Base-by-base conservation (phyloP, 257 asterid species). In the Nicotiana attenuata region DNA sequence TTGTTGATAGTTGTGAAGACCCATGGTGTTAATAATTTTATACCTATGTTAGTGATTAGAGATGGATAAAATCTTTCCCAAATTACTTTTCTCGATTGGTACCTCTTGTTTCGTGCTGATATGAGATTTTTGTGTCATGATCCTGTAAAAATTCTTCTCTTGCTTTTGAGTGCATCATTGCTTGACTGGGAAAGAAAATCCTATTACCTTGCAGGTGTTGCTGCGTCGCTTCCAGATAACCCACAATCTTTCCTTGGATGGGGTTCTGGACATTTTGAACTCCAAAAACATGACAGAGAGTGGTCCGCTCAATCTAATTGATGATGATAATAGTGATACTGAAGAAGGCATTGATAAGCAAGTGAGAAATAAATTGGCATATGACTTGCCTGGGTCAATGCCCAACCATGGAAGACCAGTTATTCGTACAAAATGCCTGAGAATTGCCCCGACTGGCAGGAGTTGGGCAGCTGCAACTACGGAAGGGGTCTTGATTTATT, bases 391-490 rank as follows among this genome's bases (percentile, higher is more conserved):
- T 2, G 99, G 99, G 69, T 89, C 99, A 69, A 83, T 90, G 97
- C 97, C 97, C 81, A 96, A 96, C 87, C 87, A 85, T 28, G 99
- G 97, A 77, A 92, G 98, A 87, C 93, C 99, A 29, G 83, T 92
- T 82, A 85, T 94, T 64, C 91, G 97, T 78, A 89, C 99, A 53
- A 96, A 92, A 90, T 93, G 97, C 89, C 88, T 96, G 85, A 93
- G 91, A 85, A 93, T 96, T 77, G 92, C 99, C 65, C 99, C 98
- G n/a, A 96, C 99, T 57, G 99, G 99, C 64, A 91, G 98, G 80
- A 94, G 90, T 84, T 96, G 98, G 97, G 97, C 99, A 65, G 99
- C 99, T 78, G 99, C 99, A 77, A 96, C 99, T 50, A 94, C 98
- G 28, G 99, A 96, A 89, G 99, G 99, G 73, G 98, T 96, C 53